These are phyloP conservation scores for Edaphochlamys debaryana DNA, from an alignment of 139 green algal species.

Conservation along the genomic window DNA sequence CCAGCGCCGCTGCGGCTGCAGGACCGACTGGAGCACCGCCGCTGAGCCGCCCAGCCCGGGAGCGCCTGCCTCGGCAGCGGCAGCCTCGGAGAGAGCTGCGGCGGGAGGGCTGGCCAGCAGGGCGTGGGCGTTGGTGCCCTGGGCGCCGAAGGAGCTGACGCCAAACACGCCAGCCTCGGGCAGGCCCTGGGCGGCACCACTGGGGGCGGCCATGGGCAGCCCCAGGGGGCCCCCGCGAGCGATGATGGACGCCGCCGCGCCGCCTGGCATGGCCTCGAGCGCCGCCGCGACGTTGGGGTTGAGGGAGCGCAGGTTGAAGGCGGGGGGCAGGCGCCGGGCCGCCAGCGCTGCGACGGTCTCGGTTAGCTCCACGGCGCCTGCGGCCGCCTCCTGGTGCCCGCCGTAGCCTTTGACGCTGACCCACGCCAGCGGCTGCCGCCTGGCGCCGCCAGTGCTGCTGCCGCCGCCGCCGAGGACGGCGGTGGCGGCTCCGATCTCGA, in stretches of 20 bases:
- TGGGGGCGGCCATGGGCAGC: neutral
- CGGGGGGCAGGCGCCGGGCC: conserved; percentile 38
- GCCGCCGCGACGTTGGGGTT: conserved; percentile 71
- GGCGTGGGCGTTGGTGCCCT: conserved; percentile 75
- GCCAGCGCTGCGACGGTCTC: conserved; percentile 44
- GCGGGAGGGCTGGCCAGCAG: conserved; percentile 24
- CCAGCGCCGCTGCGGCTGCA: conserved; percentile 5
- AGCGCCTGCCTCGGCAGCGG: no score
- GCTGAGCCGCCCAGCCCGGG: neutral
- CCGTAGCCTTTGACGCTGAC: conserved; percentile 62
- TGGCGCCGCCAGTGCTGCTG: no score
- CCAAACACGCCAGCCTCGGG: conserved; percentile 68
- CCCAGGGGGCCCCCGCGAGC: conserved; percentile 7
- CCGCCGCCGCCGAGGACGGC: conserved; percentile 30
- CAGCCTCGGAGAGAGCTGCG: neutral
- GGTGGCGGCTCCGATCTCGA: conserved; percentile 64
- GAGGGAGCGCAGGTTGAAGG: conserved; percentile 63
- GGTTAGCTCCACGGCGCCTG: conserved; percentile 58
- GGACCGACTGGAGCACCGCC: neutral
- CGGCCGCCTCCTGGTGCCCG: conserved; percentile 66
- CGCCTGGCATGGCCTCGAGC: conserved; percentile 10
- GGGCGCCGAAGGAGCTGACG: conserved; percentile 69
- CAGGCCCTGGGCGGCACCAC: no score
- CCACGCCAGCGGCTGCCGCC: conserved; percentile 34
- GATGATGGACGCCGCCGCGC: neutral